phyloP scores from a whole-genome alignment of 129 eudicot species.

The Ambrosia artemisiifolia region DNA sequence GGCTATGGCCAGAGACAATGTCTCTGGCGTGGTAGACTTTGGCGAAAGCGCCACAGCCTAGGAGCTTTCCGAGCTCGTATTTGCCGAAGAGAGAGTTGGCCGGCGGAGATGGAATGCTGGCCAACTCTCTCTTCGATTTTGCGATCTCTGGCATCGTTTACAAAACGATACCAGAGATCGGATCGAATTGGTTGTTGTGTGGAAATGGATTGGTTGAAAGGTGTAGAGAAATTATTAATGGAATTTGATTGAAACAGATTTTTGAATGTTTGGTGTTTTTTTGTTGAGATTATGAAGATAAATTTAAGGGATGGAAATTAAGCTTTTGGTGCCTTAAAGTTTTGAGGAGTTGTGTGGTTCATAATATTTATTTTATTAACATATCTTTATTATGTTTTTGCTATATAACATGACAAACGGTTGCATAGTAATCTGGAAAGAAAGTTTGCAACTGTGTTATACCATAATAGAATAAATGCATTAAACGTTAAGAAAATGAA shows the following conservation, averaged over 20 bases:
- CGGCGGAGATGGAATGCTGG: slow-evolving; percentile 32
- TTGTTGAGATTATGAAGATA: background rate
- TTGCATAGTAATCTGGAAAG: too few species aligned
- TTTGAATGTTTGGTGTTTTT: slow-evolving; percentile 12
- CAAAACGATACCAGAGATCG: slow-evolving; percentile 40
- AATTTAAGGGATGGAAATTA: slow-evolving; percentile 12
- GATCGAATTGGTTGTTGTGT: slow-evolving; percentile 17
- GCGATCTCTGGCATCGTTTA: slow-evolving; percentile 41
- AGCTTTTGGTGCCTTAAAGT: slow-evolving; percentile 23
- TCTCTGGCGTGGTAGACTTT: slow-evolving; percentile 75
- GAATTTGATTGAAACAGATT: slow-evolving; percentile 11
- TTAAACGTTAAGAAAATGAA: too few species aligned
- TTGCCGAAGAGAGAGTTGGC: slow-evolving; percentile 55
- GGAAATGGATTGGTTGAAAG: slow-evolving; percentile 8
- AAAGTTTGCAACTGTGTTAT: too few species aligned
- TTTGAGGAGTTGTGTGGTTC: slow-evolving; percentile 24
- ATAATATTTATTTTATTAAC: background rate
- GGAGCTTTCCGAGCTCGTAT: slow-evolving; percentile 68
- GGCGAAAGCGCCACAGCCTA: slow-evolving; percentile 81
- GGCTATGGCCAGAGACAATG: slow-evolving; percentile 57
- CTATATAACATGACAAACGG: too few species aligned
- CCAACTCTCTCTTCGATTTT: background rate
- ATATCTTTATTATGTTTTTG: background rate
- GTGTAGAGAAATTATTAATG: slow-evolving; percentile 7
- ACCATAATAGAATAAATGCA: too few species aligned